A percentile compares a stretch with the other conserved stretches of the same genome.
Evolutionary conservation across 148 eudicot genomes (phyloP).

Genomic region (Persicaria tinctoria): DNA sequence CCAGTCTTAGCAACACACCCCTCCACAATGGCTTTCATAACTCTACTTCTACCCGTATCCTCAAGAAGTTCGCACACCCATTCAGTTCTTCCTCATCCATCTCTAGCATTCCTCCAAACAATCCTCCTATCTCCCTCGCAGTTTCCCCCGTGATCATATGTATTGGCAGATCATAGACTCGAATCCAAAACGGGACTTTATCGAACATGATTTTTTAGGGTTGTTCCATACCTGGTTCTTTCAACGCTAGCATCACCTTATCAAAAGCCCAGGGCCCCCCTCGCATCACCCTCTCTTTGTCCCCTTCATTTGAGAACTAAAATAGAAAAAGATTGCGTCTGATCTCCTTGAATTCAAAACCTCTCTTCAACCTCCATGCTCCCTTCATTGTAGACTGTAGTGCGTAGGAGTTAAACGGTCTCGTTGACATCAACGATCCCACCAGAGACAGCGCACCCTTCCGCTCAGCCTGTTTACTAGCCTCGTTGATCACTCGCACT

Average conservation of each 20-base stretch:
- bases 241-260: not conserved
- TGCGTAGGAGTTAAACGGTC: not conserved
- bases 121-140: not conserved
- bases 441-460: too few species aligned
- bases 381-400: not conserved
- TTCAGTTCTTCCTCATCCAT: not conserved
- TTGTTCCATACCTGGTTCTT: not conserved
- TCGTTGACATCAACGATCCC: not conserved
- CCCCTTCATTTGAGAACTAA: not conserved
- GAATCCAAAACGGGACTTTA: too few species aligned
- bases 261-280: not conserved
- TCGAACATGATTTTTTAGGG: not conserved
- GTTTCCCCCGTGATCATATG: not conserved
- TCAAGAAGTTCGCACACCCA: not conserved
- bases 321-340: not conserved
- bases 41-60: not conserved
- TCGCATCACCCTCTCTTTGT: not conserved
- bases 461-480: too few species aligned
- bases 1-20: too few species aligned
- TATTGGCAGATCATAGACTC: not conserved
- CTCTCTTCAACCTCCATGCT: not conserved
- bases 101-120: not conserved
- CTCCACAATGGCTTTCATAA: not conserved
- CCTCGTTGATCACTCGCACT: too few species aligned
- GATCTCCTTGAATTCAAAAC: not conserved